Evolutionary conservation across 2,329 filamentous ascomycete genomes (phyloP), one percentile per base, ranked within the genome.

Genomic region (Thelonectria rubi): DNA sequence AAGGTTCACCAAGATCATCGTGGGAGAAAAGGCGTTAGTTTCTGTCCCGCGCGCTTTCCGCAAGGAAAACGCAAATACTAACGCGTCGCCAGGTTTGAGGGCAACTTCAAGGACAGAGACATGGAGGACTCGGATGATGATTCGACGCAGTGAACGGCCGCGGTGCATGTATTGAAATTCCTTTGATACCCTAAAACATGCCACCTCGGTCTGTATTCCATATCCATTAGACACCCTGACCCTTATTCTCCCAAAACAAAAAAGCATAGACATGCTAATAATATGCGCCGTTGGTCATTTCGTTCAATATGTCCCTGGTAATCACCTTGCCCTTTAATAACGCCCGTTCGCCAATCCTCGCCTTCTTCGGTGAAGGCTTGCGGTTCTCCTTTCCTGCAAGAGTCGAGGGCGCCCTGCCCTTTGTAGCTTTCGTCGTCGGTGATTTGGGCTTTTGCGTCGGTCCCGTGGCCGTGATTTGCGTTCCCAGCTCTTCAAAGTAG

Each of bases 271-370:
- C 47, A 48, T 61, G 48, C 61, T 68, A 77, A 72, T 76, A 80
- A 72, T 76, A 80, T 71, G 73, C 78, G 67, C 79, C 79, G 59
- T 80, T 77, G 55, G 78, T 83, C 78, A 88, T 80, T 66, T 93
- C 91, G 77, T 95, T 92, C 69, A 93, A 81, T 65, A 97, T 88
- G 80, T 94, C 90, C 73, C 86, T 86, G 72, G 94, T 81, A 57
- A 96, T 83, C 37, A 88, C 86, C 70, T 88, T 87, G 37, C 85
- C 87, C 60, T 86, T 88, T 67, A 93, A 76, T 60, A 94, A 78
- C 32, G 84, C 82, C 65, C 84, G 86, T 53, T 84, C 84, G 0
- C 88, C 87, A 47, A 87, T 82, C 70, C 86, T 88, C 8, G 79
- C 82, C 69, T 75, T 83, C 65, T 81, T 86, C 1, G 88, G 87